Percentiles rank a stretch among this genome's conserved stretches.
Evolutionary conservation across 2,329 filamentous ascomycete species (phyloP).

Genomic region (Verticillium nonalfalfae): DNA sequence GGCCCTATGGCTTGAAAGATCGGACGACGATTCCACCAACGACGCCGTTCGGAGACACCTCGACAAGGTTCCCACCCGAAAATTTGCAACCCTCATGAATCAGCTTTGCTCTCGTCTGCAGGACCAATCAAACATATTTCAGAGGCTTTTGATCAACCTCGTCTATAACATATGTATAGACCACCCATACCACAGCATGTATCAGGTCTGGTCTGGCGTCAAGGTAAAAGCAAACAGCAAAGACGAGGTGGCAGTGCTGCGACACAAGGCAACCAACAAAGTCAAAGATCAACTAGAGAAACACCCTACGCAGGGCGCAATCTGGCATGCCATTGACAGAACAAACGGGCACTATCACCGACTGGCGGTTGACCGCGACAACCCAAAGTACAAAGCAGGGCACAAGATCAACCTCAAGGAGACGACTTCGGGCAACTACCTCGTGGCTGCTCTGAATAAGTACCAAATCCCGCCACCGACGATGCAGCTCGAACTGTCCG

Average conservation of each 20-base stretch:
- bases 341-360: constrained; percentile 62
- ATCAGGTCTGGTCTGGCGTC: constrained; percentile 84
- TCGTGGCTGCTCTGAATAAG: constrained; percentile 57
- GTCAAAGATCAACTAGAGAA: constrained; percentile 57
- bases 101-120: constrained; percentile 92
- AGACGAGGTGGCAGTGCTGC: constrained; percentile 68
- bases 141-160: constrained; percentile 65
- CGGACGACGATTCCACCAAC: constrained; percentile 70
- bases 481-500: constrained; percentile 71
- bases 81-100: constrained; percentile 91
- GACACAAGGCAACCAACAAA: constrained; percentile 65
- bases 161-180: constrained; percentile 82
- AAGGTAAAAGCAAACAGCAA: constrained; percentile 62
- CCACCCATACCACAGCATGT: constrained; percentile 95
- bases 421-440: constrained; percentile 52
- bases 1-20: constrained; percentile 87
- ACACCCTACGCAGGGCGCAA: constrained; percentile 41
- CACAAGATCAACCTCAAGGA: constrained; percentile 59
- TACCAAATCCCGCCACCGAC: constrained; percentile 82
- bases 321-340: constrained; percentile 68
- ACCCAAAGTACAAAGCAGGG: constrained; percentile 61
- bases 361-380: constrained; percentile 59
- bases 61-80: constrained; percentile 72
- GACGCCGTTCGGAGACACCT: constrained; percentile 67
- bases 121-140: constrained; percentile 63